Percentiles rank a stretch among this genome's conserved stretches.
phyloP scores from a whole-genome alignment of 2,329 filamentous ascomycete species.

The Septoria petroselini region DNA sequence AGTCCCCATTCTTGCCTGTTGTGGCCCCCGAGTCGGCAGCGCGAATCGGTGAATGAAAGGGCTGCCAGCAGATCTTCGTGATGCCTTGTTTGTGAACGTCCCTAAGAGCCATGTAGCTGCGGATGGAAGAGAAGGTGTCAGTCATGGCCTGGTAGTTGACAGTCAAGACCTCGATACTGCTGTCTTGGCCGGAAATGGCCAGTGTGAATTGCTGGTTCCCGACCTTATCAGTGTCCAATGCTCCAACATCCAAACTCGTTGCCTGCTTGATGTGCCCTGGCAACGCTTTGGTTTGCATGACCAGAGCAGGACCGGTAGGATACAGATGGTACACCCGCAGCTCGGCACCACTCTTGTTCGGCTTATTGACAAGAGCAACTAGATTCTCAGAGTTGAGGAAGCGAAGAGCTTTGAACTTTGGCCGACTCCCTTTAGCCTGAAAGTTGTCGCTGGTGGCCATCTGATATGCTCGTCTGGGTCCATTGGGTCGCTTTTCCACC shows the following conservation, averaged over 20 bases:
- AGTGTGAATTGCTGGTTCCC: slow-evolving; percentile 73
- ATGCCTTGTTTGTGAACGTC: slow-evolving; percentile 59
- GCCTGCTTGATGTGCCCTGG: slow-evolving; percentile 69
- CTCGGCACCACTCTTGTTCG: slow-evolving; percentile 55
- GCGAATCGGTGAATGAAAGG: slow-evolving; percentile 44
- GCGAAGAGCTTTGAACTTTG: slow-evolving; percentile 56
- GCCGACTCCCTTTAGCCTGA: slow-evolving; percentile 35
- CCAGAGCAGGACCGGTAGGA: slow-evolving; percentile 53
- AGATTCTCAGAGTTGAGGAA: slow-evolving; percentile 54
- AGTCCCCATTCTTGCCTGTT: slow-evolving; percentile 26
- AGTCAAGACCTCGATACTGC: slow-evolving; percentile 73
- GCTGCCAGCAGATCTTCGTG: slow-evolving; percentile 52
- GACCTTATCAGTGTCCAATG: slow-evolving; percentile 58
- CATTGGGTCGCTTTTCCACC: slow-evolving; percentile 40
- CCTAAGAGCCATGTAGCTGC: slow-evolving; percentile 50
- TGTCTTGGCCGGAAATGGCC: slow-evolving; percentile 76
- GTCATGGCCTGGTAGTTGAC: slow-evolving; percentile 63
- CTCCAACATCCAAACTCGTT: slow-evolving; percentile 72
- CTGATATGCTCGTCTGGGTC: slow-evolving; percentile 45
- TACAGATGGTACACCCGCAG: slow-evolving; percentile 58
- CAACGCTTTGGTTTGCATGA: slow-evolving; percentile 57
- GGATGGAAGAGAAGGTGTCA: slow-evolving; percentile 49
- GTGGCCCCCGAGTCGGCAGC: slow-evolving; percentile 29
- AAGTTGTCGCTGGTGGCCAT: slow-evolving; percentile 38
- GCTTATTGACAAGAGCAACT: slow-evolving; percentile 56